These are phyloP conservation scores for Leishmania gerbilli DNA, from an alignment of 208 protist genomes.

Conservation along the genomic window DNA sequence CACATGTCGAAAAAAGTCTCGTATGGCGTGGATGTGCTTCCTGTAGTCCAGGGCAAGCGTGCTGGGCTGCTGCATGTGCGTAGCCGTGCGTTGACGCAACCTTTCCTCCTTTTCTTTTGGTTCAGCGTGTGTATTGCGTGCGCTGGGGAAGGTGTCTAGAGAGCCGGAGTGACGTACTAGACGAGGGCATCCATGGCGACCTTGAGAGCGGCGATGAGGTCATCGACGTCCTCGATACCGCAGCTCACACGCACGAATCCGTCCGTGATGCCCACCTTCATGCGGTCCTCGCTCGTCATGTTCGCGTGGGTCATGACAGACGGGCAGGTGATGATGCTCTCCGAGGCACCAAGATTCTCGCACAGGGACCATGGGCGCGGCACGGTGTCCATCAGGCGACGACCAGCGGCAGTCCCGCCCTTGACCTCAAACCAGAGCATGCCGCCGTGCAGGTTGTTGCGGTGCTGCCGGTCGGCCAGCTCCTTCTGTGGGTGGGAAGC, in stretches of 20 bases:
- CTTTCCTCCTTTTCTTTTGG: not conserved
- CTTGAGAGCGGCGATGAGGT: constrained; percentile 92
- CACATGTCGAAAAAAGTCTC: not conserved
- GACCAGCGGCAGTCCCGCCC: constrained; percentile 68
- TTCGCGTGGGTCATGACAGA: constrained; percentile 97
- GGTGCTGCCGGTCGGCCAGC: constrained; percentile 92
- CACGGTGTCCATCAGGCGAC: constrained; percentile 85
- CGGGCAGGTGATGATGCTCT: constrained; percentile 96
- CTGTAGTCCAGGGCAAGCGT: not conserved
- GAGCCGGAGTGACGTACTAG: constrained; percentile 9
- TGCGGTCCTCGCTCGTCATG: constrained; percentile 92
- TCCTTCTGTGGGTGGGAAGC: constrained; percentile 94
- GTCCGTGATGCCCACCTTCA: constrained; percentile 95
- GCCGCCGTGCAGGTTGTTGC: constrained; percentile 76
- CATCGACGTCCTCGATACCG: constrained; percentile 94
- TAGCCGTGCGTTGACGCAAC: not conserved
- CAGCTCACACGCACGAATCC: constrained; percentile 93
- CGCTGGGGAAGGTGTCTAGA: not conserved
- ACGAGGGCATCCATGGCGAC: constrained; percentile 80
- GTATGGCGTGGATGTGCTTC: not conserved
- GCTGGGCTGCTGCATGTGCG: not conserved
- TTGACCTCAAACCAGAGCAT: constrained; percentile 95
- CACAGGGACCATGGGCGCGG: constrained; percentile 87
- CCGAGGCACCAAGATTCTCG: constrained; percentile 94
- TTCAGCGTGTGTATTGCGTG: not conserved